phyloP scores from a whole-genome alignment of 257 asterid genomes.

The Plantago elongata region DNA sequence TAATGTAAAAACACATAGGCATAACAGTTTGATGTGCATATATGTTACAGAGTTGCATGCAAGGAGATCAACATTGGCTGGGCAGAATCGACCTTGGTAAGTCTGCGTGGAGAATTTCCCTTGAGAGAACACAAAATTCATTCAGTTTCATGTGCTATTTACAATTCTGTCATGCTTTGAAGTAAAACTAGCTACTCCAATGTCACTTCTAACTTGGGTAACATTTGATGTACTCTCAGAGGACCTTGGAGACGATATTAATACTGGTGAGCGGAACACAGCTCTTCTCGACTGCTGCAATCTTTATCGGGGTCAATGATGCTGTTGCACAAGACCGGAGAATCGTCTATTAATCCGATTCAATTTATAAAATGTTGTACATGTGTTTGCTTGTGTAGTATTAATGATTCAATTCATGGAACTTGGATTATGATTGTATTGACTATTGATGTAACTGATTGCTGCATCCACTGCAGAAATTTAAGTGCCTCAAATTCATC shows the following conservation, averaged over 20 bases:
- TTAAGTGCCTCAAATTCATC: no score
- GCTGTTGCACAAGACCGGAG: constrained; percentile 11
- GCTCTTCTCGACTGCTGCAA: constrained; percentile 61
- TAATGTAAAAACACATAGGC: neutral
- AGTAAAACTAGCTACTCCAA: no score
- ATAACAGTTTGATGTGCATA: neutral
- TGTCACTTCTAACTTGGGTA: neutral
- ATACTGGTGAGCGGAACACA: constrained; percentile 75
- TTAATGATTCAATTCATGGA: neutral
- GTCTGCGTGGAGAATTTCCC: neutral
- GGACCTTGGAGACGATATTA: constrained; percentile 68
- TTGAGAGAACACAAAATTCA: no score
- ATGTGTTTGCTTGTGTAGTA: neutral
- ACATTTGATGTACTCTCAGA: constrained; percentile 32
- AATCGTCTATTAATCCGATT: neutral
- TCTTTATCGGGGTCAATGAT: constrained; percentile 44
- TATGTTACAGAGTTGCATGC: constrained; percentile 68
- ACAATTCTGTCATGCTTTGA: no score
- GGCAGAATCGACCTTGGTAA: constrained; percentile 68
- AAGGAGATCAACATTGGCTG: constrained; percentile 84
- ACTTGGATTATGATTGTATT: neutral
- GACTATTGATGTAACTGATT: neutral
- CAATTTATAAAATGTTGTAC: no score
- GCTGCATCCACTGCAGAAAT: no score
- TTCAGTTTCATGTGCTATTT: no score